Evolutionary conservation across 257 asterid genomes (phyloP), one percentile per base, ranked within the genome.

Genomic region (Lavandula angustifolia): DNA sequence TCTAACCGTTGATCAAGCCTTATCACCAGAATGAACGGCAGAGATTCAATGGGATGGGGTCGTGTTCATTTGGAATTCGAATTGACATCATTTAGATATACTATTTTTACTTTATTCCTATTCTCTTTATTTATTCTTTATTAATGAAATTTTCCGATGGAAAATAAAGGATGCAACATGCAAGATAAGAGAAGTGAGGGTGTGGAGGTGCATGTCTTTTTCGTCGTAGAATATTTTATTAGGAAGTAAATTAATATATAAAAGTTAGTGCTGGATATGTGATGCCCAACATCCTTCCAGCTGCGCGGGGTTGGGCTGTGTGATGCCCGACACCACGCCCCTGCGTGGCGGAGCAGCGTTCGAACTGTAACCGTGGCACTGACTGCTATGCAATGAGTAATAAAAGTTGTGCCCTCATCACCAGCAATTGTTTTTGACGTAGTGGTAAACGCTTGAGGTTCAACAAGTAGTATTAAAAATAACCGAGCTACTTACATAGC

Each of bases 21-120:
- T 79, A 72, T 79, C 84, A 75, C 65, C 44, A 54, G 49, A 50
- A 72, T 18, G 48, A 37, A 73, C 69, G 79, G 75, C 81, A 46
- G 1, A 29, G 78, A 75, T 71, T 74, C 34, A 35, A 49, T 35
- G 37, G 31, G 54, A 11, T 7, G 41, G 44, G 62, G 76, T 59
- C 60, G 47, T 64, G 68, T 73, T 73, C 71, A 44, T 22, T 52
- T 69, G 70, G 76, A 60, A 66, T 64, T 59, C 53, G 76, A 72
- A 66, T 73, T n/a, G 73, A 66, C 74, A 60, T 43, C 1, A 71
- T 22, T 22, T 75, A 63, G 60, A 72, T 76, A 73, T 79, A 54
- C 60, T 71, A 46, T 74, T 71, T 41, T 40, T 38, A 58, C 67
- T 62, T 67, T 74, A 66, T 61, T 74, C 77, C 55, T 22, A 22